phyloP scores from a whole-genome alignment of 495 filamentous ascomycete species.

The Aspergillus steynii region DNA sequence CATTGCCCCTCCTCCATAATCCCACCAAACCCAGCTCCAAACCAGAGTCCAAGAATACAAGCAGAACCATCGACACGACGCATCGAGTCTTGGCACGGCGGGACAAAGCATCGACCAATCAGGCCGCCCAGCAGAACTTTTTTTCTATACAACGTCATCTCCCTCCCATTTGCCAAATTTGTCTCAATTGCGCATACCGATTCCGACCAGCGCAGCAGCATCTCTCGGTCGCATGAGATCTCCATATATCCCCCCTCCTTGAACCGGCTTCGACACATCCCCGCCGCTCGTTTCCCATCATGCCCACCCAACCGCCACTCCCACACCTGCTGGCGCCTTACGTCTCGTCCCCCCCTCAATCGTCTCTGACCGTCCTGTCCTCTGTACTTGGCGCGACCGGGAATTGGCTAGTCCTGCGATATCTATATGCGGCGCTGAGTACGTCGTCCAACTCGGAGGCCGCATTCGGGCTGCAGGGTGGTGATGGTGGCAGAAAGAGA shows the following conservation, averaged over 20 bases:
- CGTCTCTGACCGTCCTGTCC: slow-evolving; percentile 70
- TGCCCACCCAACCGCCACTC: slow-evolving; percentile 55
- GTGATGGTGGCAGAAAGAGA: slow-evolving; percentile 28
- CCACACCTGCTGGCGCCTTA: slow-evolving; percentile 71
- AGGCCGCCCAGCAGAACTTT: slow-evolving; percentile 28
- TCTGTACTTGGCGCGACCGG: slow-evolving; percentile 68
- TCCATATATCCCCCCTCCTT: not conserved
- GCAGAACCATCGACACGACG: too few relatives aligned
- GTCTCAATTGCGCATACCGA: not conserved
- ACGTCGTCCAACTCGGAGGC: slow-evolving; percentile 22
- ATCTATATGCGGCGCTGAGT: slow-evolving; percentile 57
- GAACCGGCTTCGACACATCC: not conserved
- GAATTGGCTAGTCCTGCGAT: slow-evolving; percentile 73
- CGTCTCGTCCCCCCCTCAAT: slow-evolving; percentile 44
- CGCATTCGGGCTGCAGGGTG: slow-evolving; percentile 22
- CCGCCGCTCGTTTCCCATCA: slow-evolving; percentile 18
- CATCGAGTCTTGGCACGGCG: slow-evolving; percentile 16
- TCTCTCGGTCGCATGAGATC: too few relatives aligned
- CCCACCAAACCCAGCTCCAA: too few relatives aligned
- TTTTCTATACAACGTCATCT: slow-evolving; percentile 34
- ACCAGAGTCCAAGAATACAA: not conserved
- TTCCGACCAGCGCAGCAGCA: not conserved
- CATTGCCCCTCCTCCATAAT: too few relatives aligned
- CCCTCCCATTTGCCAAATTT: not conserved
- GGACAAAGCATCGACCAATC: slow-evolving; percentile 28